Evolutionary conservation across 2,329 filamentous ascomycete genomes (phyloP).

Genomic region (Sporothrix euskadiensis): DNA sequence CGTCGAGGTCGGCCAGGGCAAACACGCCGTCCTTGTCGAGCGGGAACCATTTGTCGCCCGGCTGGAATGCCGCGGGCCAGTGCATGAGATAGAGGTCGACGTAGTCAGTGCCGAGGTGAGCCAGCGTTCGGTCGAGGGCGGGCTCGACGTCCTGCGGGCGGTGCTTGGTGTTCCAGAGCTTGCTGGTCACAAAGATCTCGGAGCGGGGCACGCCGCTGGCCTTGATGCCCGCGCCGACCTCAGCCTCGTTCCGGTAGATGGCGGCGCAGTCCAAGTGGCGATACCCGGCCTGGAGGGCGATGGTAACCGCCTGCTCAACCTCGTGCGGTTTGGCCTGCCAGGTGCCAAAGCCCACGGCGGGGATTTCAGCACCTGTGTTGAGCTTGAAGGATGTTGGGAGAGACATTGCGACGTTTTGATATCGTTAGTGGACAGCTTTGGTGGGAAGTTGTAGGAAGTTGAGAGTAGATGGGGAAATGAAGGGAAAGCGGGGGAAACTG

Average conservation of each 20-base stretch:
- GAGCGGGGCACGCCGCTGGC: conserved; percentile 23
- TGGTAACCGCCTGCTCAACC: conserved; percentile 48
- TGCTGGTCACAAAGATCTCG: conserved; percentile 53
- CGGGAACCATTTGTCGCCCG: background rate
- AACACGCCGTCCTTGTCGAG: background rate
- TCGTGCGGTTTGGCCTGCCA: conserved; percentile 44
- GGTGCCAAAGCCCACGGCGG: background rate
- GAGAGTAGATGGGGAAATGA: background rate
- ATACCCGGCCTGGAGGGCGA: conserved; percentile 48
- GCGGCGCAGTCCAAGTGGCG: conserved; percentile 52
- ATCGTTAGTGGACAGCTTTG: background rate
- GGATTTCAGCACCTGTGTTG: background rate
- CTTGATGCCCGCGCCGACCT: conserved; percentile 27
- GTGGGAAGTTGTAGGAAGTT: background rate
- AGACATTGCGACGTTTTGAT: background rate
- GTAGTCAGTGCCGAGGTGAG: conserved; percentile 53
- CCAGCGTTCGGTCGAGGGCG: conserved; percentile 51
- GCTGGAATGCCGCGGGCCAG: conserved; percentile 36
- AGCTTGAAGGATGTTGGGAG: background rate
- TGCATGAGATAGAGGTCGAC: conserved; percentile 55
- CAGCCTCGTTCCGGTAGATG: conserved; percentile 45
- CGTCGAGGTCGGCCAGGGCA: background rate
- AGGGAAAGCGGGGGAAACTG: no score
- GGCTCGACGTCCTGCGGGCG: conserved; percentile 47
- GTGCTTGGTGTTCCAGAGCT: conserved; percentile 61